phyloP scores from a whole-genome alignment of 1,284 basidiomycete genomes.

The Taiwanofungus camphoratus region DNA sequence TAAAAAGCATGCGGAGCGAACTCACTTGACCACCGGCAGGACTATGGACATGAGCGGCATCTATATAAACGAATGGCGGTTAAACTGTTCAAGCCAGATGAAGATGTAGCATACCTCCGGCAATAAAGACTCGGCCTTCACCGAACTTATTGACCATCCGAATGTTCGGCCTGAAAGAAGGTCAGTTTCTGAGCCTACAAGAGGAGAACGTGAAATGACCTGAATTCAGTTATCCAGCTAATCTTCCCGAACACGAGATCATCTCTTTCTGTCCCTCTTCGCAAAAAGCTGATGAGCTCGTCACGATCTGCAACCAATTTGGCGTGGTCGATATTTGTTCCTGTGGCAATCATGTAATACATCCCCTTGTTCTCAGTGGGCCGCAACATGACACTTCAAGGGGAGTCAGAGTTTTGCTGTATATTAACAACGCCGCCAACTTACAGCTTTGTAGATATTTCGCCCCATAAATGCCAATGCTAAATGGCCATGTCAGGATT shows the following conservation, averaged over 20 bases:
- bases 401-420: too few species aligned
- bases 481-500: constrained; percentile 13
- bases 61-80: constrained; percentile 4
- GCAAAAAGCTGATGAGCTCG: constrained; percentile 2
- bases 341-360: background rate
- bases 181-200: background rate
- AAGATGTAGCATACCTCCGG: constrained; percentile 29
- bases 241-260: constrained; percentile 10
- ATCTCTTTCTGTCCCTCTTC: constrained; percentile 1
- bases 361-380: constrained; percentile 5
- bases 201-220: constrained; percentile 1
- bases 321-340: background rate
- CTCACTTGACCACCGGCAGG: constrained; percentile 24
- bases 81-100: background rate
- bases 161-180: constrained; percentile 29
- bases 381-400: constrained; percentile 6
- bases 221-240: constrained; percentile 5
- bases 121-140: constrained; percentile 30
- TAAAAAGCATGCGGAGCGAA: background rate
- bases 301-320: constrained; percentile 1
- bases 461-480: constrained; percentile 28
- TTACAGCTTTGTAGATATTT: constrained; percentile 12
- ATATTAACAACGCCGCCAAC: background rate
- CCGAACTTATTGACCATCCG: constrained; percentile 32
- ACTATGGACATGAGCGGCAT: constrained; percentile 24